Evolutionary conservation across 2,329 filamentous ascomycete species (phyloP), one percentile per base, ranked within the genome.

Genomic region (Penicillium italicum): DNA sequence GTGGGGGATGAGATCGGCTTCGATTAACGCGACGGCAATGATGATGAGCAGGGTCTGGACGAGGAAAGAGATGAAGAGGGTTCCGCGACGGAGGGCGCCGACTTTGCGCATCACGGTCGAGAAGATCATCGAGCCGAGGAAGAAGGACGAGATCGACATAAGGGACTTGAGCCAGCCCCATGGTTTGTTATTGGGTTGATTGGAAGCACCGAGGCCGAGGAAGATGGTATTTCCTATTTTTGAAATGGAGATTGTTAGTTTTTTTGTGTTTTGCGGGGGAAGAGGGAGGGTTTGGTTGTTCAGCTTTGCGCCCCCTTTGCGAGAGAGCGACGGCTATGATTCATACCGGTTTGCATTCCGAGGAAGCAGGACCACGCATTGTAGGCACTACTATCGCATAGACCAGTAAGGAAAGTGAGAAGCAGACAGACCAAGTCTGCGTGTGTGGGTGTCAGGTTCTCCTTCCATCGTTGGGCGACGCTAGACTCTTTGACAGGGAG

Each of bases 321-420:
- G 33, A 14, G 24, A n/a, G 37, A 22, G 40, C 28, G 28, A 24
- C 28, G 4, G 18, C 7, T 6, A 42, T 48, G 45, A 49, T n/a
- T 58, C 66, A 28, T 72, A 77, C 76, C 76, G 2, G 76, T 78
- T 58, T 79, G 76, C 76, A 79, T 78, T 50, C 74, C 74, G 38
- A 78, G 66, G 65, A 79, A 79, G 57, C 76, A 78, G 31, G 72
- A 74, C 75, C 76, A 78, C 14, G 75, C 74, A 61, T 76, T 76
- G 66, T 77, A 78, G 11, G 76, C 72, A 38, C 74, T 72, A 55
- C 74, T 74, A 58, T 79, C 76, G 47, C 76, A 76, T 20, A 79
- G 66, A 1, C 76, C 76, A 0, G 75, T 77, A 31, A 73, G 64
- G 50, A 77, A 73, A 37, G 67, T 70, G 11, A 72, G 66, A 53